Percentiles rank a stretch among this genome's conserved stretches.
phyloP scores from a whole-genome alignment of 805 yeast genomes.

The Kluyveromyces dobzhanskii region DNA sequence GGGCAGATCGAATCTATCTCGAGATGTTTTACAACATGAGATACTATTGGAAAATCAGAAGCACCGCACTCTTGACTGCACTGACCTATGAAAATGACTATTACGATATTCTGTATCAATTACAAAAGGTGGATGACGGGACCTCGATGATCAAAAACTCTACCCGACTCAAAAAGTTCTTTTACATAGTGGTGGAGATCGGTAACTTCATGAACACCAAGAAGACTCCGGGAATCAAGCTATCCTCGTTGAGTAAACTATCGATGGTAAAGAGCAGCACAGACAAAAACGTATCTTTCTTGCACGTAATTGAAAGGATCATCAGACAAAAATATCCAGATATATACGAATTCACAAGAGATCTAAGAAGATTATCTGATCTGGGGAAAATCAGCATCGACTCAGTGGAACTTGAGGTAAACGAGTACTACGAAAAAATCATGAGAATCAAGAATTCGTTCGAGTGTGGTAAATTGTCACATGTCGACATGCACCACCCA shows the following conservation, averaged over 20 bases:
- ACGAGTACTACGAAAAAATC: slow-evolving; percentile 43
- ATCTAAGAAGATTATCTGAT: slow-evolving; percentile 42
- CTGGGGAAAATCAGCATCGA: slow-evolving; percentile 58
- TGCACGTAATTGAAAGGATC: slow-evolving; percentile 67
- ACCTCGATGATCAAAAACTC: slow-evolving; percentile 47
- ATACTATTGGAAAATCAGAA: slow-evolving; percentile 64
- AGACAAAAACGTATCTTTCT: slow-evolving; percentile 58
- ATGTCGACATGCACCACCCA: slow-evolving; percentile 55
- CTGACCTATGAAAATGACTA: slow-evolving; percentile 58
- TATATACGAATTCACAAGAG: slow-evolving; percentile 51
- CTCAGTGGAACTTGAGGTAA: slow-evolving; percentile 50
- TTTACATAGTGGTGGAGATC: slow-evolving; percentile 59
- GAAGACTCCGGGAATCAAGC: slow-evolving; percentile 61
- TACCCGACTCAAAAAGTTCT: slow-evolving; percentile 44
- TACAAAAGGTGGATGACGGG: slow-evolving; percentile 52
- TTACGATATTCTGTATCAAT: slow-evolving; percentile 47
- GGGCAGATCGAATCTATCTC: slow-evolving; percentile 63
- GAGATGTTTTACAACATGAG: slow-evolving; percentile 61
- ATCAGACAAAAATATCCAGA: slow-evolving; percentile 62
- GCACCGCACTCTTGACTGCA: slow-evolving; percentile 50
- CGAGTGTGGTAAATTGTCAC: slow-evolving; percentile 58
- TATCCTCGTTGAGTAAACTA: slow-evolving; percentile 59
- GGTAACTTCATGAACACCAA: slow-evolving; percentile 81
- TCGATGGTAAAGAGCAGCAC: slow-evolving; percentile 60
- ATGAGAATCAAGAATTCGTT: slow-evolving; percentile 45